phyloP scores from a whole-genome alignment of 345 rosid species.

The Gossypium ekmanianum region DNA sequence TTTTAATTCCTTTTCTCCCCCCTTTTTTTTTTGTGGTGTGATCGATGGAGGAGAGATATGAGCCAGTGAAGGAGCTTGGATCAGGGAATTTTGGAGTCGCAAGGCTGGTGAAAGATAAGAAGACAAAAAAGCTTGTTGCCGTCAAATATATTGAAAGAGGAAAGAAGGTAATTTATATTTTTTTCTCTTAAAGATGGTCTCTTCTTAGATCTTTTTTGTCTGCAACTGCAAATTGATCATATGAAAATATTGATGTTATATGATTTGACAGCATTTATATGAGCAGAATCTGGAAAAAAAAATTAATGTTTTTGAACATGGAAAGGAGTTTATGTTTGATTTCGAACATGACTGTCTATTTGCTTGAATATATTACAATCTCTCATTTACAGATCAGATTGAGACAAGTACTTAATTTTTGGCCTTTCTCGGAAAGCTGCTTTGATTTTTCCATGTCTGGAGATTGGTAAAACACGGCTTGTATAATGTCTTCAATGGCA shows the following conservation, averaged over 20 bases:
- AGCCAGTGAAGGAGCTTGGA: conserved; percentile 75
- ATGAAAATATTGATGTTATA: background rate
- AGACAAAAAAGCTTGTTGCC: conserved; percentile 79
- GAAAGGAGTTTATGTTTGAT: background rate
- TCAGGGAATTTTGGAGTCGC: conserved; percentile 95
- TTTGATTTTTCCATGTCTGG: background rate
- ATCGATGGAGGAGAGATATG: conserved; percentile 58
- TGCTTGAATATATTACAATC: background rate
- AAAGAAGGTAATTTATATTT: conserved; percentile 51
- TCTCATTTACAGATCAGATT: background rate
- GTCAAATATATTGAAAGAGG: conserved; percentile 95
- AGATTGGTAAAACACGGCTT: background rate
- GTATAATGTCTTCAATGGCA: background rate
- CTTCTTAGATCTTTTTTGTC: background rate
- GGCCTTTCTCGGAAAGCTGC: background rate
- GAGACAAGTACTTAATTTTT: background rate
- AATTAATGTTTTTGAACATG: background rate
- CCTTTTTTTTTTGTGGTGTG: background rate
- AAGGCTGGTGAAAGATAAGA: conserved; percentile 73
- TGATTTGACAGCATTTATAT: background rate
- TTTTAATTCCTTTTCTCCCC: background rate
- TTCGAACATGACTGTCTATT: background rate
- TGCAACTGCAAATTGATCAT: conserved; percentile 2
- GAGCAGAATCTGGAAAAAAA: background rate
- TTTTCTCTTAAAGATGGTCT: background rate